Evolutionary conservation across 2,329 filamentous ascomycete genomes (phyloP).

Genomic region (Cercospora beticola): DNA sequence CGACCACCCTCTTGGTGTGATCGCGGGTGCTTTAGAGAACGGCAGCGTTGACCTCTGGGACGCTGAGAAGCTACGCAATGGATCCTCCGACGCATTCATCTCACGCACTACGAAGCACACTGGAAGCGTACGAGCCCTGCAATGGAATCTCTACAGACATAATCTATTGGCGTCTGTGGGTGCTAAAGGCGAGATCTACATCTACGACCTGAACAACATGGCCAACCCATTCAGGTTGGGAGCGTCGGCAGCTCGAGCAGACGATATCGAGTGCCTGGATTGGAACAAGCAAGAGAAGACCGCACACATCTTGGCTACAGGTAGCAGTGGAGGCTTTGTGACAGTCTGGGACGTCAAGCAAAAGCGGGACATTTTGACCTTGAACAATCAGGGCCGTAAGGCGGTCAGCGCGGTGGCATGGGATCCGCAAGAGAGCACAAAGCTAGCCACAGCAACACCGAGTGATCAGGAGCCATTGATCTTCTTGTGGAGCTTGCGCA

Average conservation of each 20-base stretch:
- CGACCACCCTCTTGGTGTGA: constrained; percentile 78
- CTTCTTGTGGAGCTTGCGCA: constrained; percentile 89
- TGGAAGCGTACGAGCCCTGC: constrained; percentile 87
- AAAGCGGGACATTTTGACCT: constrained; percentile 92
- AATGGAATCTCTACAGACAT: constrained; percentile 92
- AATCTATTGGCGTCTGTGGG: constrained; percentile 91
- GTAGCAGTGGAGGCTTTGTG: constrained; percentile 88
- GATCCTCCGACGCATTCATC: constrained; percentile 68
- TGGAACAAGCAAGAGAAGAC: constrained; percentile 90
- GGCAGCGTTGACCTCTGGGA: constrained; percentile 93
- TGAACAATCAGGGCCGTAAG: constrained; percentile 87
- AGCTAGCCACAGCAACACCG: constrained; percentile 87
- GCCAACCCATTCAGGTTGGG: constrained; percentile 85
- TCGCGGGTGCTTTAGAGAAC: constrained; percentile 93
- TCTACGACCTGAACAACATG: constrained; percentile 91
- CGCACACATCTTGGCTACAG: constrained; percentile 91
- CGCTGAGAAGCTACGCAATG: constrained; percentile 64
- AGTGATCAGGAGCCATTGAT: constrained; percentile 87
- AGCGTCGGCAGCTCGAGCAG: constrained; percentile 80
- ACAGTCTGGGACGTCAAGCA: constrained; percentile 98
- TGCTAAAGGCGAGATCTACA: constrained; percentile 91
- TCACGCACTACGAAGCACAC: constrained; percentile 86
- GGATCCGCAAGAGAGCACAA: constrained; percentile 92
- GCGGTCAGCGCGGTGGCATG: constrained; percentile 93
- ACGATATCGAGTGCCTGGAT: constrained; percentile 93